Evolutionary conservation across 2,329 filamentous ascomycete species (phyloP).

Genomic region (Malbranchea cinnamomea): DNA sequence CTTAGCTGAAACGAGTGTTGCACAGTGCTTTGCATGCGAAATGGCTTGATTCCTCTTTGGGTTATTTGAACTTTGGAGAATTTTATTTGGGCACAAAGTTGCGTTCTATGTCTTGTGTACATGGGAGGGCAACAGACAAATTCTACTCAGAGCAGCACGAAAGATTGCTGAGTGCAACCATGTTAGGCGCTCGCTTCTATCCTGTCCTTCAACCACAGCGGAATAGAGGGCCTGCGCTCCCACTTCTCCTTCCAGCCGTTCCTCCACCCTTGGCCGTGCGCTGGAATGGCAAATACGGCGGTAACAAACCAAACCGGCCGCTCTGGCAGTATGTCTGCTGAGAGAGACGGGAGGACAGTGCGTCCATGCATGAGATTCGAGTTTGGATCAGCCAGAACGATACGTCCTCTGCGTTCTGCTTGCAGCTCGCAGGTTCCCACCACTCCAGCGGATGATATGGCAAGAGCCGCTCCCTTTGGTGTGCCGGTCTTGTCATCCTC

Average conservation of each 20-base stretch:
- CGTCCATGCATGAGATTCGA: conserved; percentile 60
- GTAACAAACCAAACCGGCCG: conserved; percentile 52
- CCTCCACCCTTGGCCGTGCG: conserved; percentile 36
- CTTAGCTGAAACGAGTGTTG: too few relatives aligned
- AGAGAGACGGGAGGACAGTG: conserved; percentile 56
- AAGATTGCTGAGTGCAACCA: too few relatives aligned
- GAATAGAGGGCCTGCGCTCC: conserved; percentile 43
- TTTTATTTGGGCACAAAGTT: too few relatives aligned
- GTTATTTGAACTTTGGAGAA: too few relatives aligned
- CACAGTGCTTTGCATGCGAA: too few relatives aligned
- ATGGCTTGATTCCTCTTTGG: too few relatives aligned
- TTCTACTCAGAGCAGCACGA: too few relatives aligned
- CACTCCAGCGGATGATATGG: conserved; percentile 34
- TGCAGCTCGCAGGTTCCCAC: conserved; percentile 36
- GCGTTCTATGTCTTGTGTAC: too few relatives aligned
- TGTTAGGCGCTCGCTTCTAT: conserved; percentile 20
- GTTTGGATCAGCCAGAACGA: conserved; percentile 65
- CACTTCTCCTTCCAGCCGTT: conserved; percentile 45
- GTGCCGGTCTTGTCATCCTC: too few relatives aligned
- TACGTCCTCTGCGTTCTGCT: conserved; percentile 38
- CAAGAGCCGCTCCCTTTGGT: conserved; percentile 22
- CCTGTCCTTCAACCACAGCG: conserved; percentile 44
- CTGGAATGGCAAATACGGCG: conserved; percentile 56
- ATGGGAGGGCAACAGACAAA: too few relatives aligned
- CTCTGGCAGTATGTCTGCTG: conserved; percentile 43